These are phyloP conservation scores for Acacia pycnantha DNA, from an alignment of 331 rosid genomes.

Conservation along the genomic window DNA sequence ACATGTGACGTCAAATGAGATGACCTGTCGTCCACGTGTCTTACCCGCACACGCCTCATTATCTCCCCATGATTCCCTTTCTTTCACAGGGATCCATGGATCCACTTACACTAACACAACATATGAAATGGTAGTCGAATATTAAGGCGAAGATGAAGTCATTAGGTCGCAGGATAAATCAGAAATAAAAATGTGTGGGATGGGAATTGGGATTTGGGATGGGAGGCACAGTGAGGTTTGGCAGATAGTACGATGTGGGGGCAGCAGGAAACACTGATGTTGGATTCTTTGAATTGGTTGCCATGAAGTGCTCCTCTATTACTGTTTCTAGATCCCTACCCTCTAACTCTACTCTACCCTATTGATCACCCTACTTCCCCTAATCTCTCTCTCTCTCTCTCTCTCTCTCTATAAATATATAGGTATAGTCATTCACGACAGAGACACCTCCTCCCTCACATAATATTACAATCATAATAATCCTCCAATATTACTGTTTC, in stretches of 20 bases:
- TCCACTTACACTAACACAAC: too few relatives aligned
- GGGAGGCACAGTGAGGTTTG: constrained; percentile 2
- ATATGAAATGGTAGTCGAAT: background rate
- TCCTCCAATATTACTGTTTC: background rate
- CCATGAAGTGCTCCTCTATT: background rate
- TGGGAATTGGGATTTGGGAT: too few relatives aligned
- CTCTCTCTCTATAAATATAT: too few relatives aligned
- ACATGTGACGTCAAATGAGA: background rate
- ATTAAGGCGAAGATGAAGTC: background rate
- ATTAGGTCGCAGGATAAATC: background rate
- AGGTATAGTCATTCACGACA: constrained; percentile 16
- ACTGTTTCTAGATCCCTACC: background rate
- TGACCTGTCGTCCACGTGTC: background rate
- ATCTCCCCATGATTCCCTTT: background rate
- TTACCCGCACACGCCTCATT: background rate
- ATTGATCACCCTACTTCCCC: background rate
- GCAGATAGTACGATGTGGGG: constrained; percentile 9
- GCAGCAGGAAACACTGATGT: constrained; percentile 16
- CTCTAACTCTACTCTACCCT: background rate
- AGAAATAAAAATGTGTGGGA: background rate
- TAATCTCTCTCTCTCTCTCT: too few relatives aligned
- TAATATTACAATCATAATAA: background rate
- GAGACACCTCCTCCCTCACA: background rate
- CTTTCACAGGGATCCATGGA: too few relatives aligned
- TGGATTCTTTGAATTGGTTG: constrained; percentile 14